Evolutionary conservation across 108 stramenopile genomes (phyloP), one percentile per base, ranked within the genome.

Genomic region (Asterionellopsis glacialis): DNA sequence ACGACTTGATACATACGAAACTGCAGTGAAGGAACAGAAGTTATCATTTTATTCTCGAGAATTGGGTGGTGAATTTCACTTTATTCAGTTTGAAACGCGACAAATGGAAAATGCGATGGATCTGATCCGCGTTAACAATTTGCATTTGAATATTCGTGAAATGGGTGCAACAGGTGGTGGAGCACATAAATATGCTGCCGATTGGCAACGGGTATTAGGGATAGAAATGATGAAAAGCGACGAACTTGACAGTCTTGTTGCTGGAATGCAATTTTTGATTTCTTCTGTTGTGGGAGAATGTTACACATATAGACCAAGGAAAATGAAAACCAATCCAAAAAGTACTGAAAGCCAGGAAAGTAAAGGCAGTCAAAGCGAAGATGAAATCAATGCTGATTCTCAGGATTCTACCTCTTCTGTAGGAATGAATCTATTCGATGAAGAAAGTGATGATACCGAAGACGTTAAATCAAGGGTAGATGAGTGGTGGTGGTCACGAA

Each of bases 181-280:
- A 9, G 95, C 97, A 12, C 97, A 94, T 80, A 99, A 99, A 72
- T 99, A 83, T 84, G 91, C 93, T 18, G 61, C 83, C 13, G 75
- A 79, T 15, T 94, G 95, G 79, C 76, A 87, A 43, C 59, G 78
- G 52, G 61, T 83, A n/a, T 61, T 98, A 10, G 97, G 93, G 5
- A 95, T 99, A 5, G 52, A 61, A 45, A 88, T 99, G 73, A 54
- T 73, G 41, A 96, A 96, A 65, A 88, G 95, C 69, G 96, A 97
- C 57, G 99, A 99, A 69, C 75, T 99, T 70, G 90, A 94, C 52
- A 83, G 91, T 64, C 62, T 99, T 25, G 96, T 99, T 41, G 82
- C 91, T 16, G 99, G 99, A 7, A 92, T 99, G 88, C 91, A 95
- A 71, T 98, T 98, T 72, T 91, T 95, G 1, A 61, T 99, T 57